Percentiles rank a stretch among this genome's conserved stretches.
phyloP scores from a whole-genome alignment of 192 early-diverging fungal genomes.

The Coemansia sp. region DNA sequence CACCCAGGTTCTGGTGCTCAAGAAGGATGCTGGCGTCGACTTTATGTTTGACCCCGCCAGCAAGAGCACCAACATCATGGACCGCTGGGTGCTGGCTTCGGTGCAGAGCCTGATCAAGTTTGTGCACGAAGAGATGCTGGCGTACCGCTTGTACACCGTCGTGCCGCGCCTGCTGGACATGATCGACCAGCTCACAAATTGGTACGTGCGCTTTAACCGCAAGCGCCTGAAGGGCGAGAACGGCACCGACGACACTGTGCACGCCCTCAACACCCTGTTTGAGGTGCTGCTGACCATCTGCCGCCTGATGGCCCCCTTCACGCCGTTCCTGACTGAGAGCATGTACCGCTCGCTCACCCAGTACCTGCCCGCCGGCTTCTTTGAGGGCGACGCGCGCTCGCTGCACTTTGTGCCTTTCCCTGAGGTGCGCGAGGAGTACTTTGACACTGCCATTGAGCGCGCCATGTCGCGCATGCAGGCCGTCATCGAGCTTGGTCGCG shows the following conservation, averaged over 20 bases:
- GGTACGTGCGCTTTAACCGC: conserved; percentile 99
- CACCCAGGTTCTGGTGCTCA: conserved; percentile 81
- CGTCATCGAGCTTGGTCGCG: conserved; percentile 93
- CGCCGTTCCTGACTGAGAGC: conserved; percentile 94
- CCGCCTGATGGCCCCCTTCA: conserved; percentile 93
- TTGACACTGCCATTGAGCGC: conserved; percentile 93
- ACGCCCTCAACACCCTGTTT: conserved; percentile 91
- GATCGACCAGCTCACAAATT: conserved; percentile 96
- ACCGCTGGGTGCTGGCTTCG: conserved; percentile 95
- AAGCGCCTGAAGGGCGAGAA: conserved; percentile 94
- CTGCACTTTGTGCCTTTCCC: conserved; percentile 97
- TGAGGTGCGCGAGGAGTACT: conserved; percentile 90
- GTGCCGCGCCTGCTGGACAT: conserved; percentile 85
- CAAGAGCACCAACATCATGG: conserved; percentile 91
- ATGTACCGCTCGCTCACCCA: conserved; percentile 93
- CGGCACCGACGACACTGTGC: conserved; percentile 77
- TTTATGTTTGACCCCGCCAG: conserved; percentile 76
- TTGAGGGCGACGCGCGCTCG: conserved; percentile 71
- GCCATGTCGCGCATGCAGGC: conserved; percentile 91
- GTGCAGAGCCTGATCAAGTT: conserved; percentile 93
- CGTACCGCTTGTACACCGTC: conserved; percentile 97
- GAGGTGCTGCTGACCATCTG: conserved; percentile 92
- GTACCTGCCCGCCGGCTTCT: conserved; percentile 60
- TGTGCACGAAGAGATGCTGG: conserved; percentile 88
- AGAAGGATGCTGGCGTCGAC: conserved; percentile 70